phyloP scores from a whole-genome alignment of 2,329 filamentous ascomycete species.

The Claviceps citrina region DNA sequence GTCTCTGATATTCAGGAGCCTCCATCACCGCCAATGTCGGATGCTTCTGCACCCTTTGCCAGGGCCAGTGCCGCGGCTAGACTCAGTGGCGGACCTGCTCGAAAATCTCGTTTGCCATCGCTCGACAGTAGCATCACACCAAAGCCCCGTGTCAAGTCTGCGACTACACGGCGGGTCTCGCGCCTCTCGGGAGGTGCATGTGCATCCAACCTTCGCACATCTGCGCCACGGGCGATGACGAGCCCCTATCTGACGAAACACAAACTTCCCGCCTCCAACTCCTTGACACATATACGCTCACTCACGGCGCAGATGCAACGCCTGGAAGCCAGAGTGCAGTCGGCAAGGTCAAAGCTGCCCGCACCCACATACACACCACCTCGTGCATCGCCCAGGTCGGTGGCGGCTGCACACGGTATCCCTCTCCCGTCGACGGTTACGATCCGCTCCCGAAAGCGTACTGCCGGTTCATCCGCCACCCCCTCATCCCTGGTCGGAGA shows the following conservation, averaged over 20 bases:
- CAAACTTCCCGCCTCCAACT: slow-evolving; percentile 44
- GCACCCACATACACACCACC: slow-evolving; percentile 66
- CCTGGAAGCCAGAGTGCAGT: slow-evolving; percentile 84
- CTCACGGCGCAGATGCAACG: slow-evolving; percentile 96
- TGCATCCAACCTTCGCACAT: slow-evolving; percentile 32
- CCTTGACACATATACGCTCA: slow-evolving; percentile 80
- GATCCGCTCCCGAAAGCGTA: slow-evolving; percentile 55
- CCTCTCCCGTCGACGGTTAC: slow-evolving; percentile 38
- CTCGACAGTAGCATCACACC: slow-evolving; percentile 39
- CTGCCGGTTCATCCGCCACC: slow-evolving; percentile 37
- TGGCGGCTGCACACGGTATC: slow-evolving; percentile 2
- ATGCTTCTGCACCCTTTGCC: slow-evolving; percentile 50
- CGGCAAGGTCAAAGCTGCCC: slow-evolving; percentile 78
- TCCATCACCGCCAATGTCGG: slow-evolving; percentile 86
- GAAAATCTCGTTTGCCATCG: slow-evolving; percentile 39
- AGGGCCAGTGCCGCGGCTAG: slow-evolving; percentile 32
- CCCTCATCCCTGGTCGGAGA: slow-evolving; percentile 37
- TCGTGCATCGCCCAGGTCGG: slow-evolving; percentile 54
- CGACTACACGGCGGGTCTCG: slow-evolving; percentile 15
- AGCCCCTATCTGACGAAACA: slow-evolving; percentile 40
- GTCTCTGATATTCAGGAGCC: slow-evolving; percentile 61
- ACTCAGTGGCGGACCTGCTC: slow-evolving; percentile 16
- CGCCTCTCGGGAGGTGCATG: slow-evolving; percentile 31
- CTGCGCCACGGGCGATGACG: slow-evolving; percentile 26
- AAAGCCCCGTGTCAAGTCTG: slow-evolving; percentile 38